Base-by-base conservation (phyloP, 345 rosid genomes). In the Hypericum androsaemum region DNA sequence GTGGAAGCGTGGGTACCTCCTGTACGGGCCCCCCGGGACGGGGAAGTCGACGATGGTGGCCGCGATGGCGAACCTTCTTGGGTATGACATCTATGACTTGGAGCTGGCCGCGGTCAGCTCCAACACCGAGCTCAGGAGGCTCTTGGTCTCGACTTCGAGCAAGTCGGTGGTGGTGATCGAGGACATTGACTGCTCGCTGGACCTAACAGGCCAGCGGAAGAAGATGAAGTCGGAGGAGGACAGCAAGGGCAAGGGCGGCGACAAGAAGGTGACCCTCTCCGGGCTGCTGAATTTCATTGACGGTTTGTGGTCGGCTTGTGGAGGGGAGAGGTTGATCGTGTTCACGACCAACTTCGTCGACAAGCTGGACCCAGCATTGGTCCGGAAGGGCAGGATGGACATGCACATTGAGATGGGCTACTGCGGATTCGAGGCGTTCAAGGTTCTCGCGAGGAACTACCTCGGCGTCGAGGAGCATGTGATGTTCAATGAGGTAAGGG, bases 401-500 rank as follows among this genome's bases (percentile, higher is more conserved):
- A 46, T 13, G 50, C 50, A 46, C 28, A 46, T 46, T 46, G 50
- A 13, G 50, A 13, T 46, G 28, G 15, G 28, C 1, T 46, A 46
- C 50, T 46, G 50, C 22, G 6, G 50, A 8, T 46, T 46, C 50
- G 50, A 46, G 50, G 50, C 50, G 7, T 46, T 46, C 22, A 13
- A 14, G 28, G 28, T 46, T 13, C 0, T 46, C 10, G 50, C 50
- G 10, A 46, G 6, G 50, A 46, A 46, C 28, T 46, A 46, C 50
- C 8, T 46, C 10, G 8, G 12, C 8, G 10, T 46, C 16, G 50
- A 14, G 9, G 50, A 46, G 7, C 15, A 12, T 44, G 15, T 44
- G n/a, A 44, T 44, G 6, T 22, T 22, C 4, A 22, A 22, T 4
- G 32, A 22, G 32, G 32, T 22, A 4, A 22, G 32, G 32, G 4